Percentiles rank a stretch among this genome's conserved stretches.
Evolutionary conservation across 2,329 filamentous ascomycete species (phyloP).

Genomic region (Penicillium sp.): DNA sequence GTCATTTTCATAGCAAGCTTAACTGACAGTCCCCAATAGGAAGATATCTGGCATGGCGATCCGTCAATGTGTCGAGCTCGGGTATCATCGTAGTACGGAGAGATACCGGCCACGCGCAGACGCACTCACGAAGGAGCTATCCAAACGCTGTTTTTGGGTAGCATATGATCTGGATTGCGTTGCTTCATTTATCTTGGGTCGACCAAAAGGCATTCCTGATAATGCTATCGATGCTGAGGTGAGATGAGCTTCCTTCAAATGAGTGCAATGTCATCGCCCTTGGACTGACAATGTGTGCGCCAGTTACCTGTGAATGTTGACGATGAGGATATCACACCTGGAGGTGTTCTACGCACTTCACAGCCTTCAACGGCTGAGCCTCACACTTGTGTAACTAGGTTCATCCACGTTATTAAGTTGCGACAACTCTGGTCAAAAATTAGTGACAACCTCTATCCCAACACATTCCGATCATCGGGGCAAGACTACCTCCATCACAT

Average conservation of each 20-base stretch:
- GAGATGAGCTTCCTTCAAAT: no score
- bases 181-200: conserved; percentile 36
- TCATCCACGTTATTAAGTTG: conserved; percentile 31
- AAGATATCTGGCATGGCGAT: conserved; percentile 41
- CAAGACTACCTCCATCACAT: conserved; percentile 19
- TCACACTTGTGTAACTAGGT: conserved; percentile 27
- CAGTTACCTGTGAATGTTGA: conserved; percentile 18
- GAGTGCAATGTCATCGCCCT: no score
- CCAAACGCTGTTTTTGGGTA: conserved; percentile 38
- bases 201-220: conserved; percentile 32
- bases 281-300: no score
- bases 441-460: conserved; percentile 23
- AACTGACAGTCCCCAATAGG: conserved; percentile 14
- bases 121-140: conserved; percentile 31
- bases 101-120: conserved; percentile 16
- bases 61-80: conserved; percentile 39
- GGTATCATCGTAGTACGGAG: conserved; percentile 34
- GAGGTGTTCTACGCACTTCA: conserved; percentile 7
- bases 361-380: conserved; percentile 10
- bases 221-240: conserved; percentile 32
- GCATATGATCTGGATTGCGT: conserved; percentile 40
- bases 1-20: neutral
- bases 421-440: conserved; percentile 31
- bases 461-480: neutral
- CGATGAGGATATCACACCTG: conserved; percentile 14